These are phyloP conservation scores for Penicillium verrucosum DNA, from an alignment of 2,329 filamentous ascomycete genomes.

Conservation along the genomic window DNA sequence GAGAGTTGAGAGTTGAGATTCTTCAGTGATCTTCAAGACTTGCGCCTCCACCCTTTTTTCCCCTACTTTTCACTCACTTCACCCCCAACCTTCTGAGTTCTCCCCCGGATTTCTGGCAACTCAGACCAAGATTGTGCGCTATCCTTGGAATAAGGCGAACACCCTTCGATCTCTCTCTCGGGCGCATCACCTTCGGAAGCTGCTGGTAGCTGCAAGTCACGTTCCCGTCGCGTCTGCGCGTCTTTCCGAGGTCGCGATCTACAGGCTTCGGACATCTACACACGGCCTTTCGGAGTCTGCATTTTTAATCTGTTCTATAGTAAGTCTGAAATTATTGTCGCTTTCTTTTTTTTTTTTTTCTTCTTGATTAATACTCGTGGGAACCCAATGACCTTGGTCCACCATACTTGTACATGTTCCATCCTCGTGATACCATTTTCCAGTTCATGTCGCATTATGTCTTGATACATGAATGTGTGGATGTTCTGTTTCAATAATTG, in stretches of 20 bases:
- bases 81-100: neutral
- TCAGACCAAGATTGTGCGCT: neutral
- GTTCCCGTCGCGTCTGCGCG: constrained; percentile 28
- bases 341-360: neutral
- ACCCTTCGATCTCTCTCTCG: too few relatives aligned
- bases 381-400: neutral
- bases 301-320: neutral
- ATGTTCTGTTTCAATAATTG: neutral
- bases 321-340: neutral
- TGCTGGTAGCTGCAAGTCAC: constrained; percentile 13
- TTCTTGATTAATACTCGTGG: neutral
- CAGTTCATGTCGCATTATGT: neutral
- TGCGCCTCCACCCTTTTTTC: constrained; percentile 5
- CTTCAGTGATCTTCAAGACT: constrained; percentile 7
- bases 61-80: constrained; percentile 7
- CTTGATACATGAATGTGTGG: neutral
- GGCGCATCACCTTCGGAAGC: neutral
- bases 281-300: neutral
- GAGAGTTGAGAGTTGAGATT: constrained; percentile 3
- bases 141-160: neutral
- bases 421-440: neutral
- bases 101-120: neutral
- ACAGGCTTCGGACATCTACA: constrained; percentile 6
- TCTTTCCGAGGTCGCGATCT: constrained; percentile 19
- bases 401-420: neutral